Percentiles rank a stretch among this genome's conserved stretches.
Evolutionary conservation across 208 protist species (phyloP).

Genomic region (Endotrypanum monterogeii): DNA sequence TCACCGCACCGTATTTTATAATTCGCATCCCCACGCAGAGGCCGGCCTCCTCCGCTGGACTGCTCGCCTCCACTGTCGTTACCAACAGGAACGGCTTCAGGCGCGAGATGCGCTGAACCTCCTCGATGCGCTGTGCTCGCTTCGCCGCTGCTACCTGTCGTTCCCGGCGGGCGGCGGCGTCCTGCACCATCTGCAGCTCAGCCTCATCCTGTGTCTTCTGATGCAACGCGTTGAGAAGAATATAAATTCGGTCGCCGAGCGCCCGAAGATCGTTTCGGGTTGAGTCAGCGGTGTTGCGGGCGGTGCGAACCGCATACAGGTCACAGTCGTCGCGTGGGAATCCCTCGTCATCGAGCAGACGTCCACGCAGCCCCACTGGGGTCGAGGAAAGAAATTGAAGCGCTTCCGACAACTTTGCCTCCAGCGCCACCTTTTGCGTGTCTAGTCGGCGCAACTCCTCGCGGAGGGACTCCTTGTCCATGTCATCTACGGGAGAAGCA

Average conservation of each 20-base stretch:
- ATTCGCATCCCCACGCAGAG: conserved; percentile 48
- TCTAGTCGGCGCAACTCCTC: conserved; percentile 47
- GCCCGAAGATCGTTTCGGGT: conserved; percentile 67
- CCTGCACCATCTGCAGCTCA: conserved; percentile 52
- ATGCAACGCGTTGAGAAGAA: conserved; percentile 67
- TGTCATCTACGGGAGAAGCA: conserved; percentile 5
- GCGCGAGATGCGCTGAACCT: conserved; percentile 28
- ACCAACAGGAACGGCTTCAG: conserved; percentile 56
- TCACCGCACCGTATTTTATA: conserved; percentile 66
- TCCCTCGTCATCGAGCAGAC: conserved; percentile 78
- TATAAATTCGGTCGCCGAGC: conserved; percentile 51
- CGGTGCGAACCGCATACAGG: conserved; percentile 79
- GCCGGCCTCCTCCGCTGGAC: conserved; percentile 63
- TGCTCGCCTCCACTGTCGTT: conserved; percentile 37
- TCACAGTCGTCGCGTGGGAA: conserved; percentile 86
- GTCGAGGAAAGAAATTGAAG: conserved; percentile 65
- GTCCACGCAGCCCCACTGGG: conserved; percentile 59
- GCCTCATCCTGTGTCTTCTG: conserved; percentile 49
- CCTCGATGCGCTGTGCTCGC: conserved; percentile 34
- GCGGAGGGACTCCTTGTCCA: conserved; percentile 19
- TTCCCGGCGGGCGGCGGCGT: conserved; percentile 28
- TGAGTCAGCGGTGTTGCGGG: conserved; percentile 67
- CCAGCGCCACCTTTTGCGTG: conserved; percentile 32
- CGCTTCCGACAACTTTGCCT: conserved; percentile 52
- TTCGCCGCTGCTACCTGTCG: conserved; percentile 34